Percentiles rank a stretch among this genome's conserved stretches.
Evolutionary conservation across 2,329 filamentous ascomycete species (phyloP).

Genomic region (Penicillium sp.): DNA sequence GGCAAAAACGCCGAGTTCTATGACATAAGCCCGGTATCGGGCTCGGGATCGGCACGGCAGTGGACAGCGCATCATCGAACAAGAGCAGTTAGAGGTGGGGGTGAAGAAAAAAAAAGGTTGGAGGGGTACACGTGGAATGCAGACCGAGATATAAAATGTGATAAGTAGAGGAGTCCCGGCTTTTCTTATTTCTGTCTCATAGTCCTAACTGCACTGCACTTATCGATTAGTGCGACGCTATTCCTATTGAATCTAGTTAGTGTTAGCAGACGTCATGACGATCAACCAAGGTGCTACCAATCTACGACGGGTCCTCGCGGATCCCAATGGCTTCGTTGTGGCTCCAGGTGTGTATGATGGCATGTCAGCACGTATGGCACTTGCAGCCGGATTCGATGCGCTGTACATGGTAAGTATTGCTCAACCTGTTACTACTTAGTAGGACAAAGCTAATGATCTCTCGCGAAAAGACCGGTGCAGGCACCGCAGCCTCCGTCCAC

Average conservation of each 20-base stretch:
- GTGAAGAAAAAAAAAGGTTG: constrained; percentile 6
- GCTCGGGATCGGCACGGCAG: constrained; percentile 6
- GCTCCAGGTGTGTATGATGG: constrained; percentile 55
- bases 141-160: background rate
- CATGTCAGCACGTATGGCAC: constrained; percentile 50
- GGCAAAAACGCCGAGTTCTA: constrained; percentile 12
- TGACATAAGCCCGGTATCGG: constrained; percentile 21
- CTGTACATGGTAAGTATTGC: constrained; percentile 50
- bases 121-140: constrained; percentile 4
- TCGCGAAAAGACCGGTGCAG: constrained; percentile 49
- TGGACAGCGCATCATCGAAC: constrained; percentile 18
- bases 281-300: constrained; percentile 23
- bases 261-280: constrained; percentile 4
- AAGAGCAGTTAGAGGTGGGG: constrained; percentile 12
- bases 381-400: constrained; percentile 50
- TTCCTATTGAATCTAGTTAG: background rate
- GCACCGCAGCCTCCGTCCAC: constrained; percentile 50
- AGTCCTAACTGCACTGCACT: background rate
- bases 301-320: constrained; percentile 34
- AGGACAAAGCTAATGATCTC: background rate
- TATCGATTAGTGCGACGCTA: no score
- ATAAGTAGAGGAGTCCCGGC: background rate
- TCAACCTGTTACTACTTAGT: background rate
- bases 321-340: constrained; percentile 42
- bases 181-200: background rate